These are phyloP conservation scores for Suhomyces coccinellae DNA, from an alignment of 1,139 yeast genomes.

Conservation along the genomic window DNA sequence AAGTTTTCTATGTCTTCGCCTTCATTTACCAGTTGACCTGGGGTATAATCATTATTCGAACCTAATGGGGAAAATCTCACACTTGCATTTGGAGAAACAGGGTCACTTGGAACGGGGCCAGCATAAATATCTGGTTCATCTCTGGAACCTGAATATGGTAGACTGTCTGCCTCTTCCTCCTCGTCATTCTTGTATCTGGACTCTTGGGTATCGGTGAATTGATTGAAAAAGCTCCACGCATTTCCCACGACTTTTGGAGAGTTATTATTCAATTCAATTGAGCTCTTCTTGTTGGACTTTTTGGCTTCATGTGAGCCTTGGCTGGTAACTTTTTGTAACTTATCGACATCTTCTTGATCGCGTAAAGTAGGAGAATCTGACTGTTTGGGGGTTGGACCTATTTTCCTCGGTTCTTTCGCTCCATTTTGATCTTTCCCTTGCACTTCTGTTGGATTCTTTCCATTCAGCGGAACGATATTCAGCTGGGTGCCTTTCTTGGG, in stretches of 20 bases:
- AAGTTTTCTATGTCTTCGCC: constrained; percentile 5
- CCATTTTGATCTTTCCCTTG: not conserved
- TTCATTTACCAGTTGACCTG: constrained; percentile 1
- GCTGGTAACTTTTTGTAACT: not conserved
- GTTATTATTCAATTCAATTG: constrained; percentile 13
- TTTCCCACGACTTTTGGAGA: constrained; percentile 28
- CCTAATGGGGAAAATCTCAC: not conserved
- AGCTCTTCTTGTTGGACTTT: constrained; percentile 3
- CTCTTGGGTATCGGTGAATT: constrained; percentile 26
- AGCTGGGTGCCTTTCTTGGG: not conserved
- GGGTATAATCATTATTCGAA: not conserved
- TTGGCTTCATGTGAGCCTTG: not conserved
- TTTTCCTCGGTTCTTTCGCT: not conserved
- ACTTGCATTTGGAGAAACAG: constrained; percentile 1
- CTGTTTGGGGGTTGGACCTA: not conserved
- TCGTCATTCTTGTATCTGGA: constrained; percentile 28
- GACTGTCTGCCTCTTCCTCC: constrained; percentile 22
- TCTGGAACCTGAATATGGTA: constrained; percentile 11
- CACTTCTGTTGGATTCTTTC: not conserved
- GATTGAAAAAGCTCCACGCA: constrained; percentile 29
- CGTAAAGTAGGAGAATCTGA: not conserved
- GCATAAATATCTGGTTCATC: constrained; percentile 2
- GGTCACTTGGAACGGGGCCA: constrained; percentile 2
- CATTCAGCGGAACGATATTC: not conserved
- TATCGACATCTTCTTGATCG: not conserved